Base-by-base conservation (phyloP, 306 rosid genomes). In the Vigna radiata region DNA sequence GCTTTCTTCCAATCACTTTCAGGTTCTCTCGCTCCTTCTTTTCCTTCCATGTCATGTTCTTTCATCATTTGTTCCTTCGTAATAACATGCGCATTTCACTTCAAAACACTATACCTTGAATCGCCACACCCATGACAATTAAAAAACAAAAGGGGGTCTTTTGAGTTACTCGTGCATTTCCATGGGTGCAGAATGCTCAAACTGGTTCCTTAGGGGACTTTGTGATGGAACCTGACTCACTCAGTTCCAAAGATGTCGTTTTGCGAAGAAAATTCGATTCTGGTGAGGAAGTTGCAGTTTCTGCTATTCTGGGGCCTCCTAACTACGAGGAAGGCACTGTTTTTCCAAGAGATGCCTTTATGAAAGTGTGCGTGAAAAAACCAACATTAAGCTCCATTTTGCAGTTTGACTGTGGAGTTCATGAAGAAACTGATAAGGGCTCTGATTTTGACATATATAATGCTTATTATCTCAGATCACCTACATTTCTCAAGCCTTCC, bases 361-460 rank as follows among this genome's bases (percentile, higher is more conserved):
- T 92, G 91, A 94, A 94, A 86, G 85, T 94, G 0, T 92, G 94
- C 75, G 50, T 94, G 43, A 88, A 83, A 75, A 94, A 91, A 74
- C 97, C 93, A 12, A 49, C 85, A 4, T 36, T 89, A 77, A 82
- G 83, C 61, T 88, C 95, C 14, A 23, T 92, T 14, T 76, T 94
- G 88, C 97, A 85, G 76, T 94, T 92, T 75, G 89, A 94, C 43
- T 94, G 97, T 77, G 37, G 33, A 56, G 81, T 84, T 78, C 84
- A 46, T 62, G 81, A 83, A 77, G 48, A 69, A 14, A 49, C 27
- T 68, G n/a, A 61, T 71, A 7, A 31, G 68, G 84, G 82, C 29
- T 89, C 91, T 17, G 58, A 68, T 7, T 87, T 84, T 66, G 58
- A 78, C 46, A 86, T 94, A 82, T 60, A 43, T 2, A 75, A 73